These are phyloP conservation scores for Craterostigma plantagineum DNA, from an alignment of 257 asterid genomes.

Conservation along the genomic window DNA sequence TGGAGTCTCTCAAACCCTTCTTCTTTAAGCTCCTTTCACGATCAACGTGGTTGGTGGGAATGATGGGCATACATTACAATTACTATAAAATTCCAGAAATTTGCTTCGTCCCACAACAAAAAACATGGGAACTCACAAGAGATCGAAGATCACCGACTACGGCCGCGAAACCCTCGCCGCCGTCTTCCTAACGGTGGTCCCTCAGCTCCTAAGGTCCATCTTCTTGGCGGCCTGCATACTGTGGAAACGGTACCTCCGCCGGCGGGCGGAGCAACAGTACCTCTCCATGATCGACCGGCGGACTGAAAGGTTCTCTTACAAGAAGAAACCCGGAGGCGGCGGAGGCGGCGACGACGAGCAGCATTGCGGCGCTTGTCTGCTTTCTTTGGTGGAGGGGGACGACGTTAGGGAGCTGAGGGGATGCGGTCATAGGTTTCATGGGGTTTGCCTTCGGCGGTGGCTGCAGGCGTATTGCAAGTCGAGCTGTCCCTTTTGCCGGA, in stretches of 20 bases:
- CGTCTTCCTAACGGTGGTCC: constrained; percentile 18
- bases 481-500: constrained; percentile 49
- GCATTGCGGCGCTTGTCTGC: constrained; percentile 36
- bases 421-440: constrained; percentile 32
- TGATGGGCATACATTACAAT: too few relatives aligned
- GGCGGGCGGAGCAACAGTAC: constrained; percentile 14
- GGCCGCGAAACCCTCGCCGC: constrained; percentile 8
- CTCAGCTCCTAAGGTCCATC: constrained; percentile 19
- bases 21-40: too few relatives aligned
- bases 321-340: constrained; percentile 1
- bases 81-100: too few relatives aligned
- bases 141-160: constrained; percentile 15
- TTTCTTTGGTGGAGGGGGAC: constrained; percentile 24
- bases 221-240: constrained; percentile 11
- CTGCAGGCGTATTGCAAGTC: constrained; percentile 11
- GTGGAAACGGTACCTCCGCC: constrained; percentile 5
- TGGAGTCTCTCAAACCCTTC: too few relatives aligned
- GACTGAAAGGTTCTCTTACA: constrained; percentile 19
- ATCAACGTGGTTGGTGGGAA: too few relatives aligned
- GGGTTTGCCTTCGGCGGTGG: constrained; percentile 35
- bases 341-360: too few relatives aligned
- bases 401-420: constrained; percentile 17
- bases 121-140: too few relatives aligned
- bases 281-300: constrained; percentile 17
- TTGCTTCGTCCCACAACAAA: too few relatives aligned